phyloP scores from a whole-genome alignment of 441 rosid genomes.

The Monsonia emarginata region DNA sequence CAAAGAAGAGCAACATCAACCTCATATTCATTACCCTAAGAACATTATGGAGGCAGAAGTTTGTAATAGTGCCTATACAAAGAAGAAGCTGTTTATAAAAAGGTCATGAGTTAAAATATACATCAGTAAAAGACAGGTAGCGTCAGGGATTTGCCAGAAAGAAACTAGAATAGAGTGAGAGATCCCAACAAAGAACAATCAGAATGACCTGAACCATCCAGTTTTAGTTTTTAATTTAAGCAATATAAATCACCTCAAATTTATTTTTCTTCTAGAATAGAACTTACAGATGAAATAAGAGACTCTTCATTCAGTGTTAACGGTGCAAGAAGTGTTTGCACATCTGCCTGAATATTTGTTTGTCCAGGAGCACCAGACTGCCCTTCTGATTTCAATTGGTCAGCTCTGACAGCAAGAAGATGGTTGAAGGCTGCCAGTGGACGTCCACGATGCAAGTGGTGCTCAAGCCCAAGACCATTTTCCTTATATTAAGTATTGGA shows the following conservation, averaged over 20 bases:
- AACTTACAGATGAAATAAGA: constrained; percentile 78
- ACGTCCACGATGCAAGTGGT: constrained; percentile 95
- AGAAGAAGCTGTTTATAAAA: neutral
- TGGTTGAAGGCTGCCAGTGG: constrained; percentile 89
- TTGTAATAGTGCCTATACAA: neutral
- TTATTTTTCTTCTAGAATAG: constrained; percentile 20
- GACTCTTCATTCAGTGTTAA: constrained; percentile 54
- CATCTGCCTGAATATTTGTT: constrained; percentile 73
- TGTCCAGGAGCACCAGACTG: constrained; percentile 47
- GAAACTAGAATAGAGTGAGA: too few species aligned
- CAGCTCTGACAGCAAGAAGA: constrained; percentile 64
- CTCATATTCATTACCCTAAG: neutral
- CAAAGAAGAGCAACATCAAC: constrained; percentile 6
- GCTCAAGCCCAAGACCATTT: constrained; percentile 82
- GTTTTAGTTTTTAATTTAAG: neutral
- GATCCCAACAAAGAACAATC: too few species aligned
- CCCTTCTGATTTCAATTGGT: constrained; percentile 56
- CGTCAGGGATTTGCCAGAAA: too few species aligned
- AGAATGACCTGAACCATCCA: too few species aligned
- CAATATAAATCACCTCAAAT: constrained; percentile 13
- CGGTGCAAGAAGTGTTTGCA: constrained; percentile 81
- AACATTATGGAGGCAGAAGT: neutral
- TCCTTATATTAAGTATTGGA: constrained; percentile 38
- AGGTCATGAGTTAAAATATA: too few species aligned
- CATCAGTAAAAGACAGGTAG: too few species aligned